These are phyloP conservation scores for Poa pratensis DNA, from an alignment of 176 grass and related monocot genomes.

Conservation along the genomic window DNA sequence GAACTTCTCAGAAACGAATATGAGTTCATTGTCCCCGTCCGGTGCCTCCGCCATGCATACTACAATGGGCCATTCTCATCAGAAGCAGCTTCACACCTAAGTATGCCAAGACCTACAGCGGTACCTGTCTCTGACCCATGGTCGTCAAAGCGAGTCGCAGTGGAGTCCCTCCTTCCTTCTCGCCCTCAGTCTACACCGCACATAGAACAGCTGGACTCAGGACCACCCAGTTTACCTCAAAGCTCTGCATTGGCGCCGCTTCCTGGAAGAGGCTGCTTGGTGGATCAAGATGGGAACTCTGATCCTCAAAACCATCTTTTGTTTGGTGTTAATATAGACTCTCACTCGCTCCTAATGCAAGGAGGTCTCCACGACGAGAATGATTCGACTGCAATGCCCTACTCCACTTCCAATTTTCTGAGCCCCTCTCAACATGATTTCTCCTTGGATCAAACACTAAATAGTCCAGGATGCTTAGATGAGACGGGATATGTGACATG, in stretches of 20 bases:
- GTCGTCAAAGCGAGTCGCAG: conserved; percentile 74
- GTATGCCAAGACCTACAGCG: conserved; percentile 61
- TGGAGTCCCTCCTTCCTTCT: conserved; percentile 70
- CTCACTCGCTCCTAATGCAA: conserved; percentile 71
- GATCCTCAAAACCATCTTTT: conserved; percentile 78
- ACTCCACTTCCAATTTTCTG: conserved; percentile 84
- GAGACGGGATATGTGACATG: conserved; percentile 63
- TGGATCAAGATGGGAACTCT: conserved; percentile 70
- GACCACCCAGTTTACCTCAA: conserved; percentile 56
- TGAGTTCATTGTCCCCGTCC: conserved; percentile 60
- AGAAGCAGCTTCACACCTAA: conserved; percentile 61
- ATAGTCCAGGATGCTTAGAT: conserved; percentile 68
- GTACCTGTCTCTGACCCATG: conserved; percentile 58
- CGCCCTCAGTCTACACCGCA: conserved; percentile 45
- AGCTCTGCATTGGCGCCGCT: conserved; percentile 64
- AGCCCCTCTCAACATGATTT: conserved; percentile 78
- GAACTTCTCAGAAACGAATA: conserved; percentile 63
- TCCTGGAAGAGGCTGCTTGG: conserved; percentile 75
- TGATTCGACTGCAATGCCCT: conserved; percentile 66
- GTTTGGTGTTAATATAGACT: conserved; percentile 82
- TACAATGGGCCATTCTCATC: conserved; percentile 65
- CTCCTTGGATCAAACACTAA: conserved; percentile 65
- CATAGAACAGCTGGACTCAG: conserved; percentile 65
- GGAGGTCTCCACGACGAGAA: conserved; percentile 60
- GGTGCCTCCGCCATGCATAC: conserved; percentile 52